phyloP scores from a whole-genome alignment of 805 yeast species.

The Zygotorulaspora florentina region DNA sequence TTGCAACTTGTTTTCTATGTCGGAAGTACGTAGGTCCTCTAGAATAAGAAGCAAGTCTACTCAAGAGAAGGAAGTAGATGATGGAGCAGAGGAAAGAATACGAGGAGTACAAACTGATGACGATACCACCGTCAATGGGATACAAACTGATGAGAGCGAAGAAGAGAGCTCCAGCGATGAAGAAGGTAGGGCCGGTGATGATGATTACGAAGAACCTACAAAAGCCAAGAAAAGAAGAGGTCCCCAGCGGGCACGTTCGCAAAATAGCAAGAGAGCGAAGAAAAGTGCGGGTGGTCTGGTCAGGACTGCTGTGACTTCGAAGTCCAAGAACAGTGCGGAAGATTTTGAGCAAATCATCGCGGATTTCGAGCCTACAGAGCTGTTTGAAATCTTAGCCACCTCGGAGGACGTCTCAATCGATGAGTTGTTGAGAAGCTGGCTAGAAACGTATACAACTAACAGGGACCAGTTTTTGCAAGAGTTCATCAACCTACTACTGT shows the following conservation, averaged over 20 bases:
- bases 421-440: conserved; percentile 55
- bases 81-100: conserved; percentile 6
- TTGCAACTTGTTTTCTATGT: conserved; percentile 12
- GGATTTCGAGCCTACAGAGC: conserved; percentile 43
- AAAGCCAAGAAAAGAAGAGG: conserved; percentile 18
- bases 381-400: conserved; percentile 49
- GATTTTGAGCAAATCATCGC: conserved; percentile 38
- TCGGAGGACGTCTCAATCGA: conserved; percentile 46
- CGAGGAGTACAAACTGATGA: conserved; percentile 17
- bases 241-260: conserved; percentile 1
- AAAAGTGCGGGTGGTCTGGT: conserved; percentile 1
- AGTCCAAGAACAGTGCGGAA: conserved; percentile 26
- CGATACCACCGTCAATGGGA: conserved; percentile 14
- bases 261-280: conserved; percentile 4
- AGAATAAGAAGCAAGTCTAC: conserved; percentile 22
- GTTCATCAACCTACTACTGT: conserved; percentile 62
- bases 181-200: conserved; percentile 24
- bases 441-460: conserved; percentile 46
- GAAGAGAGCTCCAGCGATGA: conserved; percentile 10
- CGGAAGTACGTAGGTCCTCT: conserved; percentile 38
- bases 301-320: conserved; percentile 15
- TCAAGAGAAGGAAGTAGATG: conserved; percentile 7
- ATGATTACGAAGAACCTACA: conserved; percentile 24
- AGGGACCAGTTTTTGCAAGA: conserved; percentile 51
- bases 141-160: conserved; percentile 11